These are phyloP conservation scores for Mycotypha africana DNA, from an alignment of 371 early-diverging fungal species.

Conservation along the genomic window DNA sequence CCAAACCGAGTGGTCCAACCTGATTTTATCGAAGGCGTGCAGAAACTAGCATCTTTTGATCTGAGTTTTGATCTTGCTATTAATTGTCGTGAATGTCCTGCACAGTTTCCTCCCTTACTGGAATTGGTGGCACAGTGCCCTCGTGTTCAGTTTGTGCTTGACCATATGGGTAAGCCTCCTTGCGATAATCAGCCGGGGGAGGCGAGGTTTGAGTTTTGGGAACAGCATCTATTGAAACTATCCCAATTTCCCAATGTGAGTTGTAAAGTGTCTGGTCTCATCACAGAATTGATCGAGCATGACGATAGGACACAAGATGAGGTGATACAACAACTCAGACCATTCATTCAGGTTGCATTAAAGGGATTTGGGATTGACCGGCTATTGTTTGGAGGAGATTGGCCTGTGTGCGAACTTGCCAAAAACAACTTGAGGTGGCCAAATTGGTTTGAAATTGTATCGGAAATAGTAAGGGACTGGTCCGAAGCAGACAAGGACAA, in stretches of 20 bases:
- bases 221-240: conserved; percentile 16
- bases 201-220: conserved; percentile 26
- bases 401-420: conserved; percentile 28
- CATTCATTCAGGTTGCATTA: conserved; percentile 29
- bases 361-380: conserved; percentile 39
- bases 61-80: conserved; percentile 39
- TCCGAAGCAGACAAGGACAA: conserved; percentile 26
- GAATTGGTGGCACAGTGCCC: conserved; percentile 34
- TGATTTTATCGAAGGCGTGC: conserved; percentile 28
- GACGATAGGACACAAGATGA: neutral
- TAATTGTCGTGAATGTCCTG: conserved; percentile 26
- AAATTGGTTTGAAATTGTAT: conserved; percentile 25
- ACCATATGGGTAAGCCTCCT: conserved; percentile 48
- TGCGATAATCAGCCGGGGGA: conserved; percentile 27
- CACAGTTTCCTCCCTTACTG: conserved; percentile 34
- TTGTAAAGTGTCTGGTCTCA: conserved; percentile 38
- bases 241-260: conserved; percentile 21
- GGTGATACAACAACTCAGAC: conserved; percentile 17
- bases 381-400: conserved; percentile 42
- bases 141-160: conserved; percentile 32
- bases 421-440: conserved; percentile 14
- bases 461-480: conserved; percentile 22
- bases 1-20: conserved; percentile 9
- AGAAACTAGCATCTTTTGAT: conserved; percentile 17
- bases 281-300: conserved; percentile 24